Conservation (phyloP, 108 stramenopile genomes). For the Parmales sp. region DNA sequence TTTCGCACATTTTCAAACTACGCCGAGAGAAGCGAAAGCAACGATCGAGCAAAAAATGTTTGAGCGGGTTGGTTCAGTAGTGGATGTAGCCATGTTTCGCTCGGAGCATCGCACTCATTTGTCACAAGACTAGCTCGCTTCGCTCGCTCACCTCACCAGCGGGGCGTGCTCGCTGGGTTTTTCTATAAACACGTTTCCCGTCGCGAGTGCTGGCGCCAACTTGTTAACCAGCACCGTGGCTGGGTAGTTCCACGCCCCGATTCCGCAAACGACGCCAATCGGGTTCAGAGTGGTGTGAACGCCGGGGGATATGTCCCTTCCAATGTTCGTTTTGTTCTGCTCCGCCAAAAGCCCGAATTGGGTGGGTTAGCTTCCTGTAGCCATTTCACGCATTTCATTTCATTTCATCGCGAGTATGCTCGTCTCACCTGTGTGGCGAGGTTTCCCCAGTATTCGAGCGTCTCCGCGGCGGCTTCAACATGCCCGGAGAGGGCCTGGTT, state of each 20-base stretch:
- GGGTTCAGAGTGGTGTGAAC: slow-evolving; percentile 17
- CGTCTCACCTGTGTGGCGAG: too few species aligned
- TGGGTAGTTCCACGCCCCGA: slow-evolving; percentile 31
- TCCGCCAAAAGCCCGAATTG: not conserved
- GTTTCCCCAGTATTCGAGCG: slow-evolving; percentile 15
- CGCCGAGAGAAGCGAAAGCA: too few species aligned
- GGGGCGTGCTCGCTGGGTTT: slow-evolving; percentile 50
- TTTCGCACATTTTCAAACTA: not conserved
- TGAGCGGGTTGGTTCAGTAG: slow-evolving; percentile 33
- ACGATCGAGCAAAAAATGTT: too few species aligned
- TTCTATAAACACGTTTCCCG: slow-evolving; percentile 32
- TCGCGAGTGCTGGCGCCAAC: slow-evolving; percentile 35
- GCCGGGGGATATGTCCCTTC: not conserved
- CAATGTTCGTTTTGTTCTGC: not conserved
- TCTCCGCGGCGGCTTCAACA: slow-evolving; percentile 4
- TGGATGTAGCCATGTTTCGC: slow-evolving; percentile 29
- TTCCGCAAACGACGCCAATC: slow-evolving; percentile 17
- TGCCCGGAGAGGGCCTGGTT: slow-evolving; percentile 2
- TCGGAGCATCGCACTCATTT: not conserved
- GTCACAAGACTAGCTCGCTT: not conserved
- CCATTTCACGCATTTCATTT: too few species aligned
- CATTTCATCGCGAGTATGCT: too few species aligned
- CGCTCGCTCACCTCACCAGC: slow-evolving; percentile 8
- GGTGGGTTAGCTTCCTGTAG: too few species aligned
- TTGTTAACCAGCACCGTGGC: slow-evolving; percentile 22